Percentiles rank a stretch among this genome's conserved stretches.
phyloP scores from a whole-genome alignment of 768 basidiomycete genomes.

The Auriculariales sp. region DNA sequence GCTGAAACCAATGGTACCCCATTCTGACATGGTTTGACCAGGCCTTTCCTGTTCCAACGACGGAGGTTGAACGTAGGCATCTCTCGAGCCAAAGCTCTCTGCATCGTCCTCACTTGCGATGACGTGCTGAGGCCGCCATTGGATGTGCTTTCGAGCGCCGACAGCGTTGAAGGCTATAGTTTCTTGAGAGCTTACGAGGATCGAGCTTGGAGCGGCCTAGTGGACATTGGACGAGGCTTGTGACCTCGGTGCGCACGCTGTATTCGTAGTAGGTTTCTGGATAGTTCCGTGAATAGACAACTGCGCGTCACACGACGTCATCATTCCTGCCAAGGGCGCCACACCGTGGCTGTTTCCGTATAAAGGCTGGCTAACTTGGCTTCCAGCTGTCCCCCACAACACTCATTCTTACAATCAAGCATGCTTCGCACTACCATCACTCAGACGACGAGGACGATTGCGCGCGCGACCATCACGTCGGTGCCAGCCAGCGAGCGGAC shows the following conservation, averaged over 20 bases:
- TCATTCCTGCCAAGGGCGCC: too few species aligned
- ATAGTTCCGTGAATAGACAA: too few species aligned
- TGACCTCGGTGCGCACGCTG: too few species aligned
- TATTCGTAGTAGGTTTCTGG: too few species aligned
- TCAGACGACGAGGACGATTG: neutral
- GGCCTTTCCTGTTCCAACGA: slow-evolving; percentile 33
- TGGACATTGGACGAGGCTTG: too few species aligned
- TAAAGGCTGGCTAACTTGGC: too few species aligned
- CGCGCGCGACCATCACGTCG: slow-evolving; percentile 7
- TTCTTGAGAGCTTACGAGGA: slow-evolving; percentile 34
- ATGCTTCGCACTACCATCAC: slow-evolving; percentile 13
- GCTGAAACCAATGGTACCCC: too few species aligned
- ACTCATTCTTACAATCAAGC: neutral
- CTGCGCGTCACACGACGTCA: too few species aligned
- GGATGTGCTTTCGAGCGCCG: slow-evolving; percentile 27
- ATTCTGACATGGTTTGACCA: too few species aligned
- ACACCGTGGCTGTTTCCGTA: too few species aligned
- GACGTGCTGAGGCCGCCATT: slow-evolving; percentile 31
- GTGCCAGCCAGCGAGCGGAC: slow-evolving; percentile 10
- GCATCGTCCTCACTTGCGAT: slow-evolving; percentile 30
- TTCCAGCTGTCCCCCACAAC: too few species aligned
- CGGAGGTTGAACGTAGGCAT: slow-evolving; percentile 38
- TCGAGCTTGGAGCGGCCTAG: slow-evolving; percentile 10
- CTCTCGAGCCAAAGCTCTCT: slow-evolving; percentile 36
- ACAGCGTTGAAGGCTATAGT: slow-evolving; percentile 30